These are phyloP conservation scores for Schizothecium vesticola DNA, from an alignment of 495 filamentous ascomycete species.

Conservation along the genomic window DNA sequence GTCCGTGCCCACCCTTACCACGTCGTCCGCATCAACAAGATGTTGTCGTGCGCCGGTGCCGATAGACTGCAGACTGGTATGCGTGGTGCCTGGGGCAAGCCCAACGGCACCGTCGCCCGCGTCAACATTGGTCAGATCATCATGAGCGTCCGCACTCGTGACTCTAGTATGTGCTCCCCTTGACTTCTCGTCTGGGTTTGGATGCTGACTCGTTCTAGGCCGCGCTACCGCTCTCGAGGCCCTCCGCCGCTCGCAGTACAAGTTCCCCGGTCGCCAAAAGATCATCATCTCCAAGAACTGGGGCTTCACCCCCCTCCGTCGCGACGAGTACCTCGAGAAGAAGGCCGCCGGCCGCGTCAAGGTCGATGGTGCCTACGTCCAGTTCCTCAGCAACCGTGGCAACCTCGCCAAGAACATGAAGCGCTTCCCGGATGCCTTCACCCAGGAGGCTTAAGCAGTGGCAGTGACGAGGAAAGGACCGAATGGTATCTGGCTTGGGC, in stretches of 20 bases:
- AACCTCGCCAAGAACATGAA: constrained; percentile 78
- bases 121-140: constrained; percentile 99
- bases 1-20: constrained; percentile 98
- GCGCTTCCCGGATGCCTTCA: constrained; percentile 89
- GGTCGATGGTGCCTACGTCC: constrained; percentile 97
- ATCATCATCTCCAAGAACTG: constrained; percentile 99
- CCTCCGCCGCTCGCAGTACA: constrained; percentile 97
- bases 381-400: constrained; percentile 93
- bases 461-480: constrained; percentile 22
- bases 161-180: constrained; percentile 57
- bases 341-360: constrained; percentile 84
- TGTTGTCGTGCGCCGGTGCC: constrained; percentile 99
- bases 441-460: constrained; percentile 35
- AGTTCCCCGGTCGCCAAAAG: constrained; percentile 99
- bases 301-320: constrained; percentile 97
- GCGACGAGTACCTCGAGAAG: constrained; percentile 92
- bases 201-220: constrained; percentile 47
- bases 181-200: background rate
- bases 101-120: constrained; percentile 94
- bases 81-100: constrained; percentile 99
- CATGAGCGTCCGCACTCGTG: constrained; percentile 92
- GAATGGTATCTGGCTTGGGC: constrained; percentile 36
- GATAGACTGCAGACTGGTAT: constrained; percentile 99
- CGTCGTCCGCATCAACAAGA: constrained; percentile 99
- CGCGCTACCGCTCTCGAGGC: constrained; percentile 93